Conservation (phyloP, 306 rosid genomes). For the Prunus salicina region DNA sequence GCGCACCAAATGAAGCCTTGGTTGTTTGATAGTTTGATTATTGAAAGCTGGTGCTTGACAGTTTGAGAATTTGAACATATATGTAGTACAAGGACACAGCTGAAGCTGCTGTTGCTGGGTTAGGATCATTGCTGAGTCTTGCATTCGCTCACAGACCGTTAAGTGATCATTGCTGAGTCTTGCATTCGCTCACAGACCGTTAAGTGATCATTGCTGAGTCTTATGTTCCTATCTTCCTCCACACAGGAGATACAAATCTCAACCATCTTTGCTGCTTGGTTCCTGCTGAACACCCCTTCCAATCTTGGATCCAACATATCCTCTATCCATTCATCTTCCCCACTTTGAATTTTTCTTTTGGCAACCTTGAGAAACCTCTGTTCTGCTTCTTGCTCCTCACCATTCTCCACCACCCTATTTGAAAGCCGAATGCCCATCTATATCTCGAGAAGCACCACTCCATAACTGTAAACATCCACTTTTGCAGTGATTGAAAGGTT, state of each 20-base stretch:
- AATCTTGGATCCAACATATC: background rate
- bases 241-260: background rate
- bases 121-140: constrained; percentile 27
- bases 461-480: constrained; percentile 31
- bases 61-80: background rate
- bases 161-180: constrained; percentile 24
- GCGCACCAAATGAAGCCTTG: background rate
- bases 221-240: background rate
- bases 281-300: background rate
- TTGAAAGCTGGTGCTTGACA: background rate
- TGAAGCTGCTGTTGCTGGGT: constrained; percentile 40
- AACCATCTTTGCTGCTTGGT: background rate
- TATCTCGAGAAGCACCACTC: constrained; percentile 46
- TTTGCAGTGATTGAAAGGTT: constrained; percentile 41
- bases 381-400: background rate
- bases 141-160: constrained; percentile 39
- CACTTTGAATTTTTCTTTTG: background rate
- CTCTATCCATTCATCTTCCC: background rate
- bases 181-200: constrained; percentile 42
- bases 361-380: background rate
- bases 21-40: background rate
- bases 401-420: background rate
- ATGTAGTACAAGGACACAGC: constrained; percentile 27
- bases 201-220: too few relatives aligned
- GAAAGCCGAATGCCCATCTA: constrained; percentile 1